Conservation (phyloP, 148 eudicot genomes). For the Selenicereus undatus region DNA sequence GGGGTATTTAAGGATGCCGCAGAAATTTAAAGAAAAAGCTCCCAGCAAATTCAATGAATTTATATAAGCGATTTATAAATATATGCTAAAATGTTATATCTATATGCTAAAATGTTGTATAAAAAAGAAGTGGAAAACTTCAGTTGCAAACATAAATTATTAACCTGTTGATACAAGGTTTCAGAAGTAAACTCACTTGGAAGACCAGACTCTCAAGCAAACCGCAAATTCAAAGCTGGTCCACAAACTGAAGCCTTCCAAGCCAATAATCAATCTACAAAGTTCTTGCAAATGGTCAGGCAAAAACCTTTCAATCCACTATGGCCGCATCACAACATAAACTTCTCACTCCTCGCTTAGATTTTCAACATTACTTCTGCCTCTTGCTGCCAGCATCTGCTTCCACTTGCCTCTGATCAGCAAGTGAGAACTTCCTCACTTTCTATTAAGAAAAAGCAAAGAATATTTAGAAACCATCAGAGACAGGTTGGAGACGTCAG, state of each 20-base stretch:
- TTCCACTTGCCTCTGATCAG: slow-evolving; percentile 37
- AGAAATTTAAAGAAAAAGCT: background rate
- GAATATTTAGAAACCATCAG: too few species aligned
- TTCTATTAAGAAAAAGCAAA: slow-evolving; percentile 36
- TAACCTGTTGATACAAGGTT: slow-evolving; percentile 1
- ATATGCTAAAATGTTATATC: background rate
- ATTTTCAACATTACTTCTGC: slow-evolving; percentile 20
- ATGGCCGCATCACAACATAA: background rate
- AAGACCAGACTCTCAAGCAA: background rate
- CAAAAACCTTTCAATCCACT: background rate
- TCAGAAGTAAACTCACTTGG: background rate
- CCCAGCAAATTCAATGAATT: background rate
- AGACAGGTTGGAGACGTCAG: background rate
- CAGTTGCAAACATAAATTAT: background rate
- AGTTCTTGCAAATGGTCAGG: slow-evolving; percentile 4
- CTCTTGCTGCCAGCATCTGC: slow-evolving; percentile 25
- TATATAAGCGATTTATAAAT: background rate
- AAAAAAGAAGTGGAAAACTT: background rate
- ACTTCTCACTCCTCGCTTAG: background rate
- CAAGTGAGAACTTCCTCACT: slow-evolving; percentile 67
- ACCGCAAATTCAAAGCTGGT: background rate
- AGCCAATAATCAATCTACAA: slow-evolving; percentile 10
- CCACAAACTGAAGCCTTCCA: background rate
- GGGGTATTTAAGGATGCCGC: background rate
- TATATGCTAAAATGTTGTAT: background rate